A percentile compares a stretch with the other conserved stretches of the same genome.
Evolutionary conservation across 164 flowering plant species (phyloP).

Genomic region (Akebia trifoliata): DNA sequence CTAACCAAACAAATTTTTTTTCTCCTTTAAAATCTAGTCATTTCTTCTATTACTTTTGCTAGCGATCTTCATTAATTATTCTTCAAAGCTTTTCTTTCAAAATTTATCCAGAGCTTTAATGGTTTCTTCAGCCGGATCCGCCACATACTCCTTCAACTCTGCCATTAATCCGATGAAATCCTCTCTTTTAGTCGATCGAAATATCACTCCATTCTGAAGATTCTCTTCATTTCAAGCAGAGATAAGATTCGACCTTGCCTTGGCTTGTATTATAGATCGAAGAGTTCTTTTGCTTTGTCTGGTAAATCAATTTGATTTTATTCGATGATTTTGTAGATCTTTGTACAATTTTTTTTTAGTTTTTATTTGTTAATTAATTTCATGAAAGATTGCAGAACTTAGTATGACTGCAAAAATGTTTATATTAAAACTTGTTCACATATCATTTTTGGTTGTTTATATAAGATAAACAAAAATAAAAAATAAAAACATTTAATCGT

Average conservation of each 20-base stretch:
- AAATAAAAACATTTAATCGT: no score
- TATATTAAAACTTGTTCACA: no score
- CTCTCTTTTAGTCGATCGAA: slow-evolving; percentile 4
- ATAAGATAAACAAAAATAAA: no score
- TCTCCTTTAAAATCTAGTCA: no score
- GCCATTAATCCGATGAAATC: slow-evolving; percentile 3
- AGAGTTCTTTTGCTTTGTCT: slow-evolving; percentile 10
- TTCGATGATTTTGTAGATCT: neutral
- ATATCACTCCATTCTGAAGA: slow-evolving; percentile 5
- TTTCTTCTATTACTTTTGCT: no score
- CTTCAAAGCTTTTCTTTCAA: neutral
- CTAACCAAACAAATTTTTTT: no score
- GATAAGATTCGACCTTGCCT: slow-evolving; percentile 3
- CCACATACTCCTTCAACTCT: slow-evolving; percentile 6
- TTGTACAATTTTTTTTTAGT: neutral
- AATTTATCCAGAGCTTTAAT: slow-evolving; percentile 3
- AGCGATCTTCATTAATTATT: no score
- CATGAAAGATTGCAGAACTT: no score
- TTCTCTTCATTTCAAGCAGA: slow-evolving; percentile 2
- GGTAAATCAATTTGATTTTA: slow-evolving; percentile 6
- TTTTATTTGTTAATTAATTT: no score
- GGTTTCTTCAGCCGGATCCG: slow-evolving; percentile 11
- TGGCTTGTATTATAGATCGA: slow-evolving; percentile 20
- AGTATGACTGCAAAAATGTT: no score
- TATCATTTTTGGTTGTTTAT: no score